Conservation (phyloP, 495 filamentous ascomycete genomes). For the Cenococcum geophilum region DNA sequence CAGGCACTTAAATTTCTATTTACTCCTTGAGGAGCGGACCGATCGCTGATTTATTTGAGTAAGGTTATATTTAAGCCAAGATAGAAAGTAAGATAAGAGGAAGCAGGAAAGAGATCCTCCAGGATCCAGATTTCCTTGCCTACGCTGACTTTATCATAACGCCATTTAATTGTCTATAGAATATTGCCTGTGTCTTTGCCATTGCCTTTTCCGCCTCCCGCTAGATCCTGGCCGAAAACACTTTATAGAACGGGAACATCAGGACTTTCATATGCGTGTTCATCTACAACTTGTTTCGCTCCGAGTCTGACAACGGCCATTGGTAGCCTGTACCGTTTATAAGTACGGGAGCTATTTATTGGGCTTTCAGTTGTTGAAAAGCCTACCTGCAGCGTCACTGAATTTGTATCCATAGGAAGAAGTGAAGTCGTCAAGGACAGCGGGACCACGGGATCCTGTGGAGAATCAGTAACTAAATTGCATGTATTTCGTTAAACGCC, state of each 20-base stretch:
- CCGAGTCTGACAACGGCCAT: constrained; percentile 24
- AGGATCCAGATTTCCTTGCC: background rate
- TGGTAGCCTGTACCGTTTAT: constrained; percentile 23
- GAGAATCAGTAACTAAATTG: constrained; percentile 12
- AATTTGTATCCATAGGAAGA: constrained; percentile 98
- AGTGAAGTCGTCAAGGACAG: constrained; percentile 96
- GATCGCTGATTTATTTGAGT: background rate
- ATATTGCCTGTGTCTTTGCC: background rate
- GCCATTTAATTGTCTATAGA: background rate
- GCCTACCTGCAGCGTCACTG: constrained; percentile 76
- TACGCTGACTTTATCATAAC: background rate
- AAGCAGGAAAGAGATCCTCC: background rate
- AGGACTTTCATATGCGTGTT: background rate
- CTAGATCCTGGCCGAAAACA: background rate
- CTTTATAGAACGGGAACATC: background rate
- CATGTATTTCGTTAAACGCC: constrained; percentile 5
- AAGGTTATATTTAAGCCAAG: background rate
- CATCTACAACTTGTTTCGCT: constrained; percentile 20
- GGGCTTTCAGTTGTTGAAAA: background rate
- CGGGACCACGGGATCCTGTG: constrained; percentile 88
- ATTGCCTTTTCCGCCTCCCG: background rate
- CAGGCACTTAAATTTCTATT: background rate
- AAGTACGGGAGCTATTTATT: background rate
- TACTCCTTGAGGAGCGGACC: background rate
- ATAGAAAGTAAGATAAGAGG: background rate